A percentile compares a stretch with the other conserved stretches of the same genome.
Conservation (phyloP, 805 yeast species). For the Hanseniaspora lachancei region DNA sequence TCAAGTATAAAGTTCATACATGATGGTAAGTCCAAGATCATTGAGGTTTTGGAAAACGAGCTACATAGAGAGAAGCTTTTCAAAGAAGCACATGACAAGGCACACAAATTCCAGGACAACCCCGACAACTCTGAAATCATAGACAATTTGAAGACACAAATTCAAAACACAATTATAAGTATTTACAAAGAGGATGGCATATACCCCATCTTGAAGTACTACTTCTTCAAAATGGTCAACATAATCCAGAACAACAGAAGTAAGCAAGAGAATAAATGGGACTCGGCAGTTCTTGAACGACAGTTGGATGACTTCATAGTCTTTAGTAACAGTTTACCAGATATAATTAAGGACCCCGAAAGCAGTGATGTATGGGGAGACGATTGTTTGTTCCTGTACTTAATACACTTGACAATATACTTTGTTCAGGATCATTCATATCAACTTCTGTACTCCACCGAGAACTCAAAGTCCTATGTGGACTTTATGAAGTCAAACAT, state of each 20-base stretch:
- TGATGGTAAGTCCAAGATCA: constrained; percentile 4
- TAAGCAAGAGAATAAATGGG: neutral
- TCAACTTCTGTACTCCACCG: neutral
- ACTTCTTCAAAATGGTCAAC: constrained; percentile 3
- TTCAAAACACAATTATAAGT: neutral
- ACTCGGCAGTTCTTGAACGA: neutral
- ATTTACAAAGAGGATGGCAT: constrained; percentile 11
- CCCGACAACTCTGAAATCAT: neutral
- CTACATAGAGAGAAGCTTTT: neutral
- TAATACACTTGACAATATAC: constrained; percentile 1
- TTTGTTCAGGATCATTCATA: constrained; percentile 4
- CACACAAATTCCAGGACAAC: neutral
- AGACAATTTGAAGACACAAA: neutral
- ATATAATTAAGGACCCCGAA: neutral
- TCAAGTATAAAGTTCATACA: constrained; percentile 11
- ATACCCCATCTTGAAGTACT: neutral
- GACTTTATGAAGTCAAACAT: constrained; percentile 4
- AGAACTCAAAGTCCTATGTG: constrained; percentile 3
- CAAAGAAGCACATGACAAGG: neutral
- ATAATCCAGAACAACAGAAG: constrained; percentile 1
- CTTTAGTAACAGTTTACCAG: constrained; percentile 6
- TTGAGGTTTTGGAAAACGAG: constrained; percentile 11
- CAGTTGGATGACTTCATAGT: neutral
- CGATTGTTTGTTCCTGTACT: constrained; percentile 9
- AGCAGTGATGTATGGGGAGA: neutral